Evolutionary conservation across 306 rosid species (phyloP), one percentile per base, ranked within the genome.

Genomic region (Hippophae gyantsensis): DNA sequence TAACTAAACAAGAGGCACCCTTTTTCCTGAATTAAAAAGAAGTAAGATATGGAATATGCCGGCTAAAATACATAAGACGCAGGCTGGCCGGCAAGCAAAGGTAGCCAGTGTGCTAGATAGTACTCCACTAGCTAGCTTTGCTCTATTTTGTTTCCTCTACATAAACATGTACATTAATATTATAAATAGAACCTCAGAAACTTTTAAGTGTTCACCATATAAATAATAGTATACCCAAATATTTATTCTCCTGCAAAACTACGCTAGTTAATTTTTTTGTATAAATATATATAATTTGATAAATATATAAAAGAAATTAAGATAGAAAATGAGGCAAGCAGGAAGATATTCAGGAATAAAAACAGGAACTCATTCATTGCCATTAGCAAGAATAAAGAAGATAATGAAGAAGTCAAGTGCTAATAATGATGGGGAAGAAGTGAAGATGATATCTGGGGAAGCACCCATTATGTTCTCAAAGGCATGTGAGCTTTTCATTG

Each of bases 301-400:
- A 18, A 18, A 18, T 18, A 18, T 18, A 18, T 18, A 18, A 18
- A 18, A 7, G 12, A 7, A 23, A 42, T 81, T 84, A 89, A 82
- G 87, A 9, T 32, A 1, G 9, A 8, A 25, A 42, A 84, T 88
- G 94, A 82, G 94, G 76, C 86, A 81, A 75, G 82, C 96, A 0
- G 90, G 94, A 58, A 72, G 65, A 57, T 88, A 81, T 61, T 88
- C 96, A 7, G 81, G 86, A 40, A 49, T 78, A 68, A 67, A 74
- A 23, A 76, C 72, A 0, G 90, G 94, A 55, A 75, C 86, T 6
- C 94, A 79, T 59, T 69, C 82, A 2, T 42, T 88, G 65, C 90
- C 96, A 1, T 61, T 85, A 66, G 96, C 88, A 49, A 85, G 96
- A 70, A 88, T 88, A 51, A 85, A 82, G 80, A 85, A 82, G 81